Evolutionary conservation across 2,329 filamentous ascomycete species (phyloP), one percentile per base, ranked within the genome.

Genomic region (Saccharata proteae): DNA sequence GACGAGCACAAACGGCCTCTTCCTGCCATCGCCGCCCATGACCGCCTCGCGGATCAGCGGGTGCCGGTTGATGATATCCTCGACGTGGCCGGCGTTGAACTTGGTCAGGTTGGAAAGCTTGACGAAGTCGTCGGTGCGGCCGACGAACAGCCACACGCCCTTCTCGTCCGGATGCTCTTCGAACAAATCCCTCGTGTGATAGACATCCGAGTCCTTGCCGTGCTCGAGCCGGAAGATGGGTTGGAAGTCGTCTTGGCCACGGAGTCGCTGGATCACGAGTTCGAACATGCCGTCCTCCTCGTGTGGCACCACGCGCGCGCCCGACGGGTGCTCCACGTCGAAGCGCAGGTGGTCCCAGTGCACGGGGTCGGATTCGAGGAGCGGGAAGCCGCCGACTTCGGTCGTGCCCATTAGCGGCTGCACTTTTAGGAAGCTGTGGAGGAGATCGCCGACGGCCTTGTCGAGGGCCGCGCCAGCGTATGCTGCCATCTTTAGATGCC

Each of bases 101-200:
- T 43, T 43, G 4, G 43, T 40, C 6, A 45, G 24, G 35, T 38
- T 42, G 26, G 22, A 31, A 16, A 46, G 31, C 32, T 46, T 45
- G 11, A 40, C 43, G 35, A 45, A 28, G 29, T 46, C 44, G 17
- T 46, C 43, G 30, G 43, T 46, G 16, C 41, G 37, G 1, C 38
- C 31, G 2, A 21, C 29, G 21, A 43, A 43, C 9, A 27, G 24
- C 43, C 44, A 47, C 26, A 40, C 22, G 26, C 5, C 41, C 43
- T 12, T 44, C 44, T n/a, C 15, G 15, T 18, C 42, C 44, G 21
- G 32, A 38, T 49, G 55, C 10, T 23, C 43, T 15, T 38, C 36
- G 21, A 46, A 58, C 0, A 61, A 37, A 27, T 61, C 57, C 11
- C 45, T 48, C 14, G 54, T 58, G 5, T 40, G 41, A 20, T 55